Conservation (phyloP, 257 asterid species). For the Solanum lignicaule region DNA sequence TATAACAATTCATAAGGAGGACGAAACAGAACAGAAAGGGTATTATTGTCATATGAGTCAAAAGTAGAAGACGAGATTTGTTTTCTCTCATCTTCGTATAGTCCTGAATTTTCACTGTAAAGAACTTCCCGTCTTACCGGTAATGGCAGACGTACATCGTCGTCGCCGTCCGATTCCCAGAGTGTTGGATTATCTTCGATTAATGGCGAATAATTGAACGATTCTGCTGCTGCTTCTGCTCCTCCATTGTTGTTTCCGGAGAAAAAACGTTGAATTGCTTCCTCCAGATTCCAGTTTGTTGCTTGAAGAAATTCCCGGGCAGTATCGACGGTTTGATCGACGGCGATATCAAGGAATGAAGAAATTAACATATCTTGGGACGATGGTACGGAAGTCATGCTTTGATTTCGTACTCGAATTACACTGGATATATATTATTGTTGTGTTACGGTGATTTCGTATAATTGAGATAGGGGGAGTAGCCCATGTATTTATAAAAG, state of each 20-base stretch:
- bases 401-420: neutral
- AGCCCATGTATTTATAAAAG: neutral
- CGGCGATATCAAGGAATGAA: neutral
- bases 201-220: neutral
- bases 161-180: neutral
- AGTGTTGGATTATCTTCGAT: neutral
- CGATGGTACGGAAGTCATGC: neutral
- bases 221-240: neutral
- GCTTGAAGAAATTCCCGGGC: neutral
- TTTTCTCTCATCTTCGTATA: neutral
- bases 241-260: neutral
- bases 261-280: neutral
- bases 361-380: neutral
- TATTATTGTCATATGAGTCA: neutral
- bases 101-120: neutral
- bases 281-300: neutral
- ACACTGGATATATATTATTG: accelerated
- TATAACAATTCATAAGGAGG: neutral
- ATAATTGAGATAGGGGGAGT: neutral
- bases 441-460: neutral
- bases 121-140: neutral
- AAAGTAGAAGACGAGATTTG: neutral
- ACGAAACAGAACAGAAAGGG: neutral
- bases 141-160: neutral
- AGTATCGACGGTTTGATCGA: neutral